phyloP scores from a whole-genome alignment of 2,329 filamentous ascomycete genomes.

The Diaporthe batatas region DNA sequence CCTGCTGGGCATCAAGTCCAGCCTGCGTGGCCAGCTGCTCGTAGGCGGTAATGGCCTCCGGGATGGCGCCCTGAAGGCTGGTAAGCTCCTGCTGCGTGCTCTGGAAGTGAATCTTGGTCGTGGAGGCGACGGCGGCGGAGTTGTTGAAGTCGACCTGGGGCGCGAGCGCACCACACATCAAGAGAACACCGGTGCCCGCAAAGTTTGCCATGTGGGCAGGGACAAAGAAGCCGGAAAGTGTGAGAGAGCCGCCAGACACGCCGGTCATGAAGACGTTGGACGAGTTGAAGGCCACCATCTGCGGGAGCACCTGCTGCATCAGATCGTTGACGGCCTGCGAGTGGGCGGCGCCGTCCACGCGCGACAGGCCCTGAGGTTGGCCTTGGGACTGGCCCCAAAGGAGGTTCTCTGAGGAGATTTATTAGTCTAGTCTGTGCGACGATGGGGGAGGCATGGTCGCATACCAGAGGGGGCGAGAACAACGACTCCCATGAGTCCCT shows the following conservation, averaged over 20 bases:
- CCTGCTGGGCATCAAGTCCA: slow-evolving; percentile 58
- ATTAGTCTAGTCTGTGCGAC: not conserved
- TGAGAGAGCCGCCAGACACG: slow-evolving; percentile 66
- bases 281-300: slow-evolving; percentile 66
- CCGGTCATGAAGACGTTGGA: slow-evolving; percentile 69
- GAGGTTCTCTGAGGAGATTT: slow-evolving; percentile 50
- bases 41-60: slow-evolving; percentile 63
- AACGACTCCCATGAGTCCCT: slow-evolving; percentile 65
- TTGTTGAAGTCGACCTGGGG: slow-evolving; percentile 66
- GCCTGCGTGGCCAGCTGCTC: slow-evolving; percentile 60
- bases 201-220: slow-evolving; percentile 67
- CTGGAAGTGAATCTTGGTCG: slow-evolving; percentile 69
- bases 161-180: slow-evolving; percentile 67
- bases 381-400: slow-evolving; percentile 74
- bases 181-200: slow-evolving; percentile 63
- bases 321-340: slow-evolving; percentile 68
- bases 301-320: slow-evolving; percentile 62
- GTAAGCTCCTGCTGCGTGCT: slow-evolving; percentile 65
- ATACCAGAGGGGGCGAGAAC: slow-evolving; percentile 61
- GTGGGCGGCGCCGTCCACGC: slow-evolving; percentile 68
- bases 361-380: slow-evolving; percentile 63
- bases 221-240: slow-evolving; percentile 70
- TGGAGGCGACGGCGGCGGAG: slow-evolving; percentile 54
- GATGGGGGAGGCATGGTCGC: not conserved
- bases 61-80: slow-evolving; percentile 63